Percentiles rank a stretch among this genome's conserved stretches.
Evolutionary conservation across 352 stramenopile species (phyloP).

Genomic region (Phytophthora ohioensis): DNA sequence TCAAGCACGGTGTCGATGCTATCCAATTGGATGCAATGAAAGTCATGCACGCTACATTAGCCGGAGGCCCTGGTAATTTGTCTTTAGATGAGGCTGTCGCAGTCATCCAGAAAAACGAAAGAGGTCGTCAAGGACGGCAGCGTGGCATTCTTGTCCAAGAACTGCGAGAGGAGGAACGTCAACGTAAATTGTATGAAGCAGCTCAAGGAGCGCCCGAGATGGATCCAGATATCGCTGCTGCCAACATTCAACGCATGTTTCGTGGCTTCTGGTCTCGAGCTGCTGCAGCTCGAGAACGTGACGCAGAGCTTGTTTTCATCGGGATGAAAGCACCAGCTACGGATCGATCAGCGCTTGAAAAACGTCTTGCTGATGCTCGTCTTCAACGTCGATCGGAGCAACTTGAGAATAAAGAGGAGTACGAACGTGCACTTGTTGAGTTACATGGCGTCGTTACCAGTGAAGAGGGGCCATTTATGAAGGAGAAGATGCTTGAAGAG

Average conservation of each 20-base stretch:
- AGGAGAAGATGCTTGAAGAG: slow-evolving; percentile 92
- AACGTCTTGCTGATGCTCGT: slow-evolving; percentile 77
- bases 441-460: slow-evolving; percentile 81
- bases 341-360: slow-evolving; percentile 72
- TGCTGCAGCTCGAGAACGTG: slow-evolving; percentile 68
- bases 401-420: slow-evolving; percentile 92
- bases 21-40: slow-evolving; percentile 65
- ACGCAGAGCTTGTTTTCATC: slow-evolving; percentile 93
- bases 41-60: slow-evolving; percentile 35
- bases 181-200: slow-evolving; percentile 79
- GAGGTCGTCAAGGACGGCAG: slow-evolving; percentile 88
- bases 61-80: slow-evolving; percentile 28
- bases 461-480: slow-evolving; percentile 95
- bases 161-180: slow-evolving; percentile 86
- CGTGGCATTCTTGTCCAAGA: slow-evolving; percentile 87
- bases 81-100: slow-evolving; percentile 86
- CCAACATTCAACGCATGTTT: slow-evolving; percentile 93
- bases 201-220: slow-evolving; percentile 72
- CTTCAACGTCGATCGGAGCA: slow-evolving; percentile 92
- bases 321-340: slow-evolving; percentile 89
- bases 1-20: slow-evolving; percentile 85
- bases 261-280: slow-evolving; percentile 83
- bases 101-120: slow-evolving; percentile 92
- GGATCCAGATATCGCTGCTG: slow-evolving; percentile 92
- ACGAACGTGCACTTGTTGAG: slow-evolving; percentile 87